Conservation (phyloP, 1,139 yeast species). For the Geotrichum restrictum region DNA sequence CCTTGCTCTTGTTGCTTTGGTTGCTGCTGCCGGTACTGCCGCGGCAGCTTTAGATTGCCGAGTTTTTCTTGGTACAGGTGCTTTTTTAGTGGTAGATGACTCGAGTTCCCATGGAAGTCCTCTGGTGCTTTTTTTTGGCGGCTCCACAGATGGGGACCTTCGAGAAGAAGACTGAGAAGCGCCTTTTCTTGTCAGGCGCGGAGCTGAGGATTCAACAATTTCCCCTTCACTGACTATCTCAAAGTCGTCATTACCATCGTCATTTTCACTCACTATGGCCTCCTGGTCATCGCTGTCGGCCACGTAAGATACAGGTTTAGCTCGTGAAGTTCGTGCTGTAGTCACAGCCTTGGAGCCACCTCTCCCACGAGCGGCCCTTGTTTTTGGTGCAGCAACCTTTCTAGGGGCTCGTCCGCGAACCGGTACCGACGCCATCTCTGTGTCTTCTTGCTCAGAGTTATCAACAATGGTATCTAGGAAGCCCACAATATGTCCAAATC, state of each 20-base stretch:
- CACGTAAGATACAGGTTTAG: background rate
- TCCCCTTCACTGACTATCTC: slow-evolving; percentile 6
- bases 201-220: background rate
- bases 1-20: background rate
- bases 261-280: background rate
- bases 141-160: slow-evolving; percentile 1
- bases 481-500: slow-evolving; percentile 10
- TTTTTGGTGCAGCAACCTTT: background rate
- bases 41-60: slow-evolving; percentile 5
- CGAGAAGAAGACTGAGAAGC: background rate
- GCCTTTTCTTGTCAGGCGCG: slow-evolving; percentile 8
- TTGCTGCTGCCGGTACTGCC: background rate
- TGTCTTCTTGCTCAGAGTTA: slow-evolving; percentile 1
- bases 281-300: slow-evolving; percentile 1
- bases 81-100: background rate
- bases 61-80: background rate
- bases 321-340: background rate
- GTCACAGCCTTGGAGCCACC: slow-evolving; percentile 2
- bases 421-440: background rate
- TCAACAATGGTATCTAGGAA: slow-evolving; percentile 13
- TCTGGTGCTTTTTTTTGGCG: background rate
- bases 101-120: slow-evolving; percentile 10
- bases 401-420: background rate
- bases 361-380: slow-evolving; percentile 4
- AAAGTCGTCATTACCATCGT: slow-evolving; percentile 3